A percentile compares a stretch with the other conserved stretches of the same genome.
These are phyloP conservation scores for Globisporangium echinulatum DNA, from an alignment of 352 stramenopile species.

Conservation along the genomic window DNA sequence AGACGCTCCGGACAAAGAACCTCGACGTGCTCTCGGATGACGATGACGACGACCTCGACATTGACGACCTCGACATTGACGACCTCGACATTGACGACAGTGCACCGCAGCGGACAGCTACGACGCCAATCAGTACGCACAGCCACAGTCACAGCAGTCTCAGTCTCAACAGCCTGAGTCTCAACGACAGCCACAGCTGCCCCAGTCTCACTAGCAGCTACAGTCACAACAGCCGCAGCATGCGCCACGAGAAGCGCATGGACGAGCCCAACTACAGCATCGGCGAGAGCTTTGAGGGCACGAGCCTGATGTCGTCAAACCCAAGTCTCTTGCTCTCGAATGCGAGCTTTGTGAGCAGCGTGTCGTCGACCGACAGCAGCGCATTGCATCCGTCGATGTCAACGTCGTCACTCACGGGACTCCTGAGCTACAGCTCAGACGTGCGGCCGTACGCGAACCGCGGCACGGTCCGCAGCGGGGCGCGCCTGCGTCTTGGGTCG, in stretches of 20 bases:
- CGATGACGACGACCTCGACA: slow-evolving; percentile 11
- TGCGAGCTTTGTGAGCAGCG: slow-evolving; percentile 9
- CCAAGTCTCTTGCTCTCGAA: slow-evolving; percentile 7
- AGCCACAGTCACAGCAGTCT: too few relatives aligned
- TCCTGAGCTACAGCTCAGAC: not conserved
- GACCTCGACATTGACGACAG: slow-evolving; percentile 1
- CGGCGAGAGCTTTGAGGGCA: slow-evolving; percentile 14
- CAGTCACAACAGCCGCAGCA: too few relatives aligned
- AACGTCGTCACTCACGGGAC: not conserved
- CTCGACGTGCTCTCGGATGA: slow-evolving; percentile 23
- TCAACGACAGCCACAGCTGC: not conserved
- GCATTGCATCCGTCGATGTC: not conserved
- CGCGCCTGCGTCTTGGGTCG: not conserved
- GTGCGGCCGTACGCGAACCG: too few relatives aligned
- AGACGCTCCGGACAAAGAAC: slow-evolving; percentile 15
- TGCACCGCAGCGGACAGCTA: not conserved
- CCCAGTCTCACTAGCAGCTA: too few relatives aligned
- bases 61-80: slow-evolving; percentile 17
- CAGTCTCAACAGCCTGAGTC: too few relatives aligned
- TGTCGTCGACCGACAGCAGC: slow-evolving; percentile 3
- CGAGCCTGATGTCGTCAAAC: slow-evolving; percentile 13
- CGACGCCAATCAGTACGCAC: too few relatives aligned
- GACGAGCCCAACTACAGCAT: slow-evolving; percentile 8
- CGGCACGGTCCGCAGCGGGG: not conserved
- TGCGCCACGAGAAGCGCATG: not conserved